phyloP scores from a whole-genome alignment of 129 eudicot genomes.

The Tanacetum coccineum region DNA sequence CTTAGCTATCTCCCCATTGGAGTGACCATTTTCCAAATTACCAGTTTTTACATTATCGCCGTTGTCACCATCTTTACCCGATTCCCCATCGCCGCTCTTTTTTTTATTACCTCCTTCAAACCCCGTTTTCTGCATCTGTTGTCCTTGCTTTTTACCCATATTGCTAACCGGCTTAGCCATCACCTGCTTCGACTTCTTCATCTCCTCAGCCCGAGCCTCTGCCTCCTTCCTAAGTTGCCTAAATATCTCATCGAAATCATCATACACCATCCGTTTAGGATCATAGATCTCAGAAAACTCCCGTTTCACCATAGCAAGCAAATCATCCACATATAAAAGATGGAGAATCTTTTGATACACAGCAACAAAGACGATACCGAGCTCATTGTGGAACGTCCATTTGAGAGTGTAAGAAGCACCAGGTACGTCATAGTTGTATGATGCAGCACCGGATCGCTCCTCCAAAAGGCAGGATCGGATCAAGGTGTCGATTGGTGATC shows the following conservation, averaged over 20 bases:
- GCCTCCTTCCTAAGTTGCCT: slow-evolving; percentile 90
- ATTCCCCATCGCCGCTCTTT: slow-evolving; percentile 54
- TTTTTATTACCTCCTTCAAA: slow-evolving; percentile 58
- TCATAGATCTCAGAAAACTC: slow-evolving; percentile 81
- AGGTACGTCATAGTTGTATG: slow-evolving; percentile 81
- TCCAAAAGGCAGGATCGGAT: slow-evolving; percentile 92
- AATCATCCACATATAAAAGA: slow-evolving; percentile 87
- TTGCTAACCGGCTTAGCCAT: slow-evolving; percentile 49
- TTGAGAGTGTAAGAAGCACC: slow-evolving; percentile 91
- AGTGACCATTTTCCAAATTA: slow-evolving; percentile 50
- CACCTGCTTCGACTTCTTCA: slow-evolving; percentile 74
- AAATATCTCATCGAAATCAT: slow-evolving; percentile 78
- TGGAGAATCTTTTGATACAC: slow-evolving; percentile 88
- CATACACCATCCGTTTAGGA: slow-evolving; percentile 59
- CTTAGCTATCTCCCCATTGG: slow-evolving; percentile 36
- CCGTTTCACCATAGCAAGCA: slow-evolving; percentile 82
- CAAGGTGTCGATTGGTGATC: slow-evolving; percentile 79
- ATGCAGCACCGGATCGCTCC: slow-evolving; percentile 89
- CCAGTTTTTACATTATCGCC: slow-evolving; percentile 33
- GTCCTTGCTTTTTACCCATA: slow-evolving; percentile 57
- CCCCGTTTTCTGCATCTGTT: slow-evolving; percentile 44
- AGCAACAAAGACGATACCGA: slow-evolving; percentile 91
- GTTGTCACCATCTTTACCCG: slow-evolving; percentile 39
- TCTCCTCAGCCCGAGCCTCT: slow-evolving; percentile 78
- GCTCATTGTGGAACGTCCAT: slow-evolving; percentile 95